Evolutionary conservation across 192 early-diverging fungal species (phyloP), one percentile per base, ranked within the genome.

Genomic region (Coemansia reversa): DNA sequence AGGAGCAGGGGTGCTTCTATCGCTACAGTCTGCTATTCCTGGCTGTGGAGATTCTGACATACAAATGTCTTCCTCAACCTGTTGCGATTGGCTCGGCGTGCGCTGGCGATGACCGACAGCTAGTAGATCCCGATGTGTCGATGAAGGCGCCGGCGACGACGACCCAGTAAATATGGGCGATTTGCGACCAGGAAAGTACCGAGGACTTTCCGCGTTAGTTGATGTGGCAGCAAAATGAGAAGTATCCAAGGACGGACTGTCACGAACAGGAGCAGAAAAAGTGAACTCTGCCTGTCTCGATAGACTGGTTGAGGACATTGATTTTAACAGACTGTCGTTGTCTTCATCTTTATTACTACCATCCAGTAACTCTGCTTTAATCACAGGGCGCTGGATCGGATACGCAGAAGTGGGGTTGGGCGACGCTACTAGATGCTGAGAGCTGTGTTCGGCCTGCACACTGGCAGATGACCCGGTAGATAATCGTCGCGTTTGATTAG

Each of bases 31-130:
- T 18, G 51, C 51, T 6, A 68, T 65, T 24, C 65, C 60, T 0
- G 59, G 60, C 0, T n/a, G 55, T 20, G 78, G 78, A 29, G 78
- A 72, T 60, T 81, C 78, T 4, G 77, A 80, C 77, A 80, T 80
- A 30, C 68, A 63, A 18, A 80, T 70, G 33, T 80, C 77, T 62
- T 80, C 75, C 28, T 74, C 77, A 16, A 32, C 32, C 51, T 68
- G 72, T 7, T 53, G 56, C 35, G 63, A 55, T 25, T 48, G 61
- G 55, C 60, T 58, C 20, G 62, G 27, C 23, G 62, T 64, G 28
- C 11, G 22, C 19, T 19, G 55, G 27, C 19, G 51, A 42, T 55
- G 57, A 6, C 60, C 62, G 0, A 51, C 9, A 9, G 27, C 60
- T 9, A 39, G 1, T 39, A 39, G 35, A 7, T 39, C 35, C 35